phyloP scores from a whole-genome alignment of 2,329 filamentous ascomycete species.

The Ophiostoma australiae region DNA sequence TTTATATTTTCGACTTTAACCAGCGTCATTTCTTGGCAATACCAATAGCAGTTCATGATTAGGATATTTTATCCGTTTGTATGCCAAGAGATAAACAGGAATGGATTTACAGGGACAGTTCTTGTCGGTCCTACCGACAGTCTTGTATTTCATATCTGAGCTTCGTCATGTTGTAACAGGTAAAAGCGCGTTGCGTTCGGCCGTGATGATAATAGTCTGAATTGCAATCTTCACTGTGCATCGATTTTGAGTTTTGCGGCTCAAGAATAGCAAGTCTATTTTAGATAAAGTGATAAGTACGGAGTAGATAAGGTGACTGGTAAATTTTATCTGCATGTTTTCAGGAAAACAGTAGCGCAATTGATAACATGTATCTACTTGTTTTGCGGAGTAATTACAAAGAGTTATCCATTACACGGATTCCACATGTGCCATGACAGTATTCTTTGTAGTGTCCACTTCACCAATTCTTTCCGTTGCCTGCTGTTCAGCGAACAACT shows the following conservation, averaged over 20 bases:
- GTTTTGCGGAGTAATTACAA: too few relatives aligned
- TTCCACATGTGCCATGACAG: not conserved
- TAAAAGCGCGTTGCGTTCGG: not conserved
- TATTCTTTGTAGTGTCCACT: not conserved
- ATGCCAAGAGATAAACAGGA: slow-evolving; percentile 3
- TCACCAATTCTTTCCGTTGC: not conserved
- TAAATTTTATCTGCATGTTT: too few relatives aligned
- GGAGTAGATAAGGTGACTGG: too few relatives aligned
- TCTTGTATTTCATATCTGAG: not conserved
- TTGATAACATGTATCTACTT: not conserved
- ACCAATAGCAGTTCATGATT: not conserved
- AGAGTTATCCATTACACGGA: not conserved
- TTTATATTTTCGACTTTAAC: not conserved
- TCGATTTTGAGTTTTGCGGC: too few relatives aligned
- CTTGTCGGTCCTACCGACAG: slow-evolving; percentile 4
- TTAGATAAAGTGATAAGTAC: too few relatives aligned
- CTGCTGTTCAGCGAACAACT: not conserved
- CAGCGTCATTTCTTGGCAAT: not conserved
- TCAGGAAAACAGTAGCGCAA: too few relatives aligned
- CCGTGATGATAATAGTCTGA: not conserved
- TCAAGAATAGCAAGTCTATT: too few relatives aligned
- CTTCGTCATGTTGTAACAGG: not conserved
- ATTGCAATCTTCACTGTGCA: not conserved
- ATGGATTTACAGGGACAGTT: not conserved
- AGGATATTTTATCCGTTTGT: not conserved